Conservation (phyloP, 306 rosid species). For the Alnus glutinosa region DNA sequence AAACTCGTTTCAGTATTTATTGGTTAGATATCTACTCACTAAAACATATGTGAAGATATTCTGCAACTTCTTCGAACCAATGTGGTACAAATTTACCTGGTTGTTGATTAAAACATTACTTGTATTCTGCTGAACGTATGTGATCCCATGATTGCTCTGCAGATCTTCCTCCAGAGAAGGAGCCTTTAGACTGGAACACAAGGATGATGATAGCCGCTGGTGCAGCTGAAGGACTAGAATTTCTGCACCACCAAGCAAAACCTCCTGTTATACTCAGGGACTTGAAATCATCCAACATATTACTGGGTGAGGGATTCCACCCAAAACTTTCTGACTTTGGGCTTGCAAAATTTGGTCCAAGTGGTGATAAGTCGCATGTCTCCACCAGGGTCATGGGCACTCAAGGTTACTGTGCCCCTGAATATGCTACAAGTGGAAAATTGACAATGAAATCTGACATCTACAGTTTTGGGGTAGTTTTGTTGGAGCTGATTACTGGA, state of each 20-base stretch:
- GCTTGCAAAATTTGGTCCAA: constrained; percentile 71
- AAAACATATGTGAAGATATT: no score
- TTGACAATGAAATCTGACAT: constrained; percentile 64
- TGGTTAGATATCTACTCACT: no score
- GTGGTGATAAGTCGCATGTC: constrained; percentile 60
- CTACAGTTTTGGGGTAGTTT: constrained; percentile 71
- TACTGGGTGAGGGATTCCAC: constrained; percentile 48
- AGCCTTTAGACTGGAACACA: constrained; percentile 60
- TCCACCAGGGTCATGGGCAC: constrained; percentile 83
- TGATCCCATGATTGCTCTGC: constrained; percentile 12
- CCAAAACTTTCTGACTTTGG: constrained; percentile 82
- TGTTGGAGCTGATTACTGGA: constrained; percentile 68
- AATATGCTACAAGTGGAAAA: constrained; percentile 63
- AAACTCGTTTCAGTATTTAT: no score
- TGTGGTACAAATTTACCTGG: neutral
- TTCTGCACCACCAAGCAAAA: constrained; percentile 55
- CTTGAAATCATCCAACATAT: constrained; percentile 60
- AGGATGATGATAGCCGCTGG: constrained; percentile 73
- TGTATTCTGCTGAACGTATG: neutral
- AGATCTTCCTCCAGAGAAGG: constrained; percentile 40
- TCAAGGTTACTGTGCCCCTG: constrained; percentile 78
- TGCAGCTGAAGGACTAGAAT: constrained; percentile 70
- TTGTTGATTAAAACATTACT: neutral
- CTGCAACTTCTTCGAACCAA: neutral
- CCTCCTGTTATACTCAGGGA: constrained; percentile 76